Percentiles rank a stretch among this genome's conserved stretches.
These are phyloP conservation scores for Podospora fimiseda DNA, from an alignment of 495 filamentous ascomycete genomes.

Conservation along the genomic window DNA sequence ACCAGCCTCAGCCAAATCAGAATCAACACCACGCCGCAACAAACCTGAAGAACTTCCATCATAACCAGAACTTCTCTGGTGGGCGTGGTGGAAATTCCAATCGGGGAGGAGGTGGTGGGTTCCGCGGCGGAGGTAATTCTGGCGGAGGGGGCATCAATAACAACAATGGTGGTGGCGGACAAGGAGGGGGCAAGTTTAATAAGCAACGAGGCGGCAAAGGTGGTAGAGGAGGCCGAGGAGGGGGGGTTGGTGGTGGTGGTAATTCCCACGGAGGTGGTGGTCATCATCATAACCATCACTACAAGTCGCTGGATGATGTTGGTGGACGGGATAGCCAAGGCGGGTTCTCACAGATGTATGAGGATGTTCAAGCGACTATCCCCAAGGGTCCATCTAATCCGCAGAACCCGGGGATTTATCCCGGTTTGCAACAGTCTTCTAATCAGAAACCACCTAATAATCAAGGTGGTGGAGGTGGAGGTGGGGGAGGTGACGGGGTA, in stretches of 20 bases:
- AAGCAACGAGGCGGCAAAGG: neutral
- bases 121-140: constrained; percentile 1
- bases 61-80: neutral
- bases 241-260: constrained; percentile 28
- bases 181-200: too few species aligned
- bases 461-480: neutral
- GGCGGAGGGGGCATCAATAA: constrained; percentile 16
- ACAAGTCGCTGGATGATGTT: constrained; percentile 37
- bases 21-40: constrained; percentile 23
- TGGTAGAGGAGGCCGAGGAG: constrained; percentile 2
- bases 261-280: constrained; percentile 17
- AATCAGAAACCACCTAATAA: neutral
- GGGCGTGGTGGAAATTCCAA: neutral
- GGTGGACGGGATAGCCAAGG: constrained; percentile 33
- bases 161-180: too few species aligned
- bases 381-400: constrained; percentile 14
- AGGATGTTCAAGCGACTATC: constrained; percentile 23
- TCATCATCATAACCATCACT: constrained; percentile 18
- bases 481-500: constrained; percentile 1
- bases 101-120: constrained; percentile 11
- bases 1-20: constrained; percentile 24
- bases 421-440: neutral
- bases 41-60: neutral
- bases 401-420: constrained; percentile 8
- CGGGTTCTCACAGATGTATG: constrained; percentile 34